phyloP scores from a whole-genome alignment of 1,284 basidiomycete genomes.

The Ceraceosorus bombacis region DNA sequence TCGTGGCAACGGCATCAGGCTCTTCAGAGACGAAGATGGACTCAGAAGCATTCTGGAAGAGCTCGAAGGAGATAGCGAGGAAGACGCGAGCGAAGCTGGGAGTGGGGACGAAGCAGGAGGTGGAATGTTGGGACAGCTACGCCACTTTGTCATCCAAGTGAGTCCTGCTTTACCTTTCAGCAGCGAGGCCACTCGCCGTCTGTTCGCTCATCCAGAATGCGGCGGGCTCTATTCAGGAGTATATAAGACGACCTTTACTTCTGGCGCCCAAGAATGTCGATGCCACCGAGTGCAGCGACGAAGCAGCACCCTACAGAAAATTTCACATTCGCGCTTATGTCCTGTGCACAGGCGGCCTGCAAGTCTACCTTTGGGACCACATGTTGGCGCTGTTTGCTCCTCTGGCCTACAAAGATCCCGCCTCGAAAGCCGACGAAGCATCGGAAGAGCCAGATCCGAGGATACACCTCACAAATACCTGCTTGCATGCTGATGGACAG shows the following conservation, averaged over 20 bases:
- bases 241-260: too few species aligned
- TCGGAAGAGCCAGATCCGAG: slow-evolving; percentile 55
- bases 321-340: slow-evolving; percentile 94
- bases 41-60: slow-evolving; percentile 11
- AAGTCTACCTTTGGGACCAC: slow-evolving; percentile 60
- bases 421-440: slow-evolving; percentile 25
- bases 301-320: slow-evolving; percentile 39
- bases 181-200: too few species aligned
- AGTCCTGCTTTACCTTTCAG: slow-evolving; percentile 14
- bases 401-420: slow-evolving; percentile 18
- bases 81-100: slow-evolving; percentile 36
- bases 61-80: slow-evolving; percentile 8
- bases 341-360: slow-evolving; percentile 57
- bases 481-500: slow-evolving; percentile 59
- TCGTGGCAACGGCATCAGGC: slow-evolving; percentile 83
- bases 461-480: slow-evolving; percentile 90
- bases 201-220: too few species aligned
- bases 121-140: slow-evolving; percentile 62
- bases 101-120: slow-evolving; percentile 23
- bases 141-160: slow-evolving; percentile 95
- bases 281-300: too few species aligned
- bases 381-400: slow-evolving; percentile 74
- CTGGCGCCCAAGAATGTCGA: too few species aligned
- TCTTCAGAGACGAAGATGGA: slow-evolving; percentile 63
- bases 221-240: too few species aligned